Percentiles rank a stretch among this genome's conserved stretches.
Conservation (phyloP, 257 asterid genomes). For the Plantago elongata region DNA sequence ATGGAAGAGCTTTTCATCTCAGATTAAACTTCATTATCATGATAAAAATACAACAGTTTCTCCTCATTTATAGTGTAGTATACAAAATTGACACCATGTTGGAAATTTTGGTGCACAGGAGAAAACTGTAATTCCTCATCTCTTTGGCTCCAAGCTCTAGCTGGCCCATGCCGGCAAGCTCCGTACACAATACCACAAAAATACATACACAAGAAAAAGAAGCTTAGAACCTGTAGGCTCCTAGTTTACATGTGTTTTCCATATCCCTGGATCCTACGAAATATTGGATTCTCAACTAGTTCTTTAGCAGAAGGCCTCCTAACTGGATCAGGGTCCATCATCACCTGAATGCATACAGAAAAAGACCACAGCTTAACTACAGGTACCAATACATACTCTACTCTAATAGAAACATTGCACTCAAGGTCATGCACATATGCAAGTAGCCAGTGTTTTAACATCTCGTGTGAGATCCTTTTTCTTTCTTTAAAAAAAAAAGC, state of each 20-base stretch:
- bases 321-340: conserved; percentile 84
- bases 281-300: conserved; percentile 54
- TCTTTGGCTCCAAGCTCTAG: too few relatives aligned
- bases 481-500: too few relatives aligned
- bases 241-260: conserved; percentile 27
- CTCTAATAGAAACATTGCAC: not conserved
- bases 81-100: conserved; percentile 42
- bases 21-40: conserved; percentile 5
- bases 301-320: conserved; percentile 77
- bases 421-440: not conserved
- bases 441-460: not conserved
- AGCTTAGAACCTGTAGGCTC: conserved; percentile 8
- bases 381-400: not conserved
- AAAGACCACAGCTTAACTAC: not conserved
- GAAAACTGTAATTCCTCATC: conserved; percentile 1
- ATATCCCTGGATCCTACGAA: conserved; percentile 35
- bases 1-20: conserved; percentile 10
- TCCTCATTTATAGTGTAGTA: conserved; percentile 18
- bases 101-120: conserved; percentile 33
- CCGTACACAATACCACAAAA: conserved; percentile 4
- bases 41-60: conserved; percentile 21
- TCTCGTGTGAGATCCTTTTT: too few relatives aligned
- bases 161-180: not conserved
- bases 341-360: conserved; percentile 34
- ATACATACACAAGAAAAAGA: conserved; percentile 7